Percentiles rank a stretch among this genome's conserved stretches.
Evolutionary conservation across 805 yeast genomes (phyloP).

Genomic region (Metschnikowia continentalis): DNA sequence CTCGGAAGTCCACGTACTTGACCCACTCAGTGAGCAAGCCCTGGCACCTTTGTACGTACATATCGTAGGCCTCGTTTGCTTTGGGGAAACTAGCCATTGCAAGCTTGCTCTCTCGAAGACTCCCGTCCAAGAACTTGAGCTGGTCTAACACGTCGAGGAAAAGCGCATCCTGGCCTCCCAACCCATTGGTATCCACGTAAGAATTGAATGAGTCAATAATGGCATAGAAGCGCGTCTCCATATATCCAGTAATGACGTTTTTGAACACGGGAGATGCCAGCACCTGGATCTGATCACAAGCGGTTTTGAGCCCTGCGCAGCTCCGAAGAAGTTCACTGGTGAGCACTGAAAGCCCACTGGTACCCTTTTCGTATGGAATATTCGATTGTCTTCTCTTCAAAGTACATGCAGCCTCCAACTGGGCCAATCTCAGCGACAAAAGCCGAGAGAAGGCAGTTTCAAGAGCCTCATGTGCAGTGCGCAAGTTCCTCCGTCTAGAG

Average conservation of each 20-base stretch:
- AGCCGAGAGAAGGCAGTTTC: constrained; percentile 11
- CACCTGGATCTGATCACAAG: constrained; percentile 13
- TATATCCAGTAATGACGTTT: constrained; percentile 12
- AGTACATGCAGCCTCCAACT: constrained; percentile 44
- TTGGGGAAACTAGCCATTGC: constrained; percentile 11
- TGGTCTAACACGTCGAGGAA: constrained; percentile 46
- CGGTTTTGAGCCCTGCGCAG: constrained; percentile 25
- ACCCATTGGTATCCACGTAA: constrained; percentile 10
- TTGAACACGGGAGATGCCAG: constrained; percentile 11
- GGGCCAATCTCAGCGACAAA: constrained; percentile 12
- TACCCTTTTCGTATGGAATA: constrained; percentile 57
- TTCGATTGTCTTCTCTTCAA: constrained; percentile 30
- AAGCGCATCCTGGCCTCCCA: constrained; percentile 23
- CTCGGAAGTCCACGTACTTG: constrained; percentile 49
- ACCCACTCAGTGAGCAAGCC: constrained; percentile 55
- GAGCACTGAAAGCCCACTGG: constrained; percentile 53
- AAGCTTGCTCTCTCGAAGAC: constrained; percentile 12
- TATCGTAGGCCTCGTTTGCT: constrained; percentile 14
- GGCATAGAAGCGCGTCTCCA: constrained; percentile 11
- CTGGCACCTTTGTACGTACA: constrained; percentile 22
- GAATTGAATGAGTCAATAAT: constrained; percentile 9
- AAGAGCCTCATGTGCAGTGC: constrained; percentile 14
- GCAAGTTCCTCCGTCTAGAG: constrained; percentile 9
- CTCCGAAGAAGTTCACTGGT: constrained; percentile 48
- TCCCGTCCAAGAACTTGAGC: constrained; percentile 22